Percentiles rank a stretch among this genome's conserved stretches.
These are phyloP conservation scores for Leishmania martiniquensis DNA, from an alignment of 208 protist genomes.

Conservation along the genomic window DNA sequence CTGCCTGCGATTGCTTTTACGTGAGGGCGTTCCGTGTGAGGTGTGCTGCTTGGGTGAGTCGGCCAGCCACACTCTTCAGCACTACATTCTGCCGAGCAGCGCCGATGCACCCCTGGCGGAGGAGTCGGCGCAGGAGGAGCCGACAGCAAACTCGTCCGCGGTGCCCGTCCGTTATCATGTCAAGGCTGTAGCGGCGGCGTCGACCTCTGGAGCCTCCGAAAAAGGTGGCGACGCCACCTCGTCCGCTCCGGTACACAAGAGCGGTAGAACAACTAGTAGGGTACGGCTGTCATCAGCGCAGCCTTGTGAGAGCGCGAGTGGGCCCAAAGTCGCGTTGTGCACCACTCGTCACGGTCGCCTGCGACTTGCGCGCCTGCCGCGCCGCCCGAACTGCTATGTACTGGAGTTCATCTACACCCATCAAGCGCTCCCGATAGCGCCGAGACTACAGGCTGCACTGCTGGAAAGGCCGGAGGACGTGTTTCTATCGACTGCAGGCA, in stretches of 20 bases:
- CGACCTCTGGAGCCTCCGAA: background rate
- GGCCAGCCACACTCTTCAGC: conserved; percentile 31
- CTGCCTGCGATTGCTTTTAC: conserved; percentile 54
- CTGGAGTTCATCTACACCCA: conserved; percentile 77
- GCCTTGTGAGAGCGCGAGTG: conserved; percentile 5
- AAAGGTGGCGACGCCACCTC: background rate
- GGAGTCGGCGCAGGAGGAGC: conserved; percentile 11
- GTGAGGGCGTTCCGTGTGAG: conserved; percentile 78
- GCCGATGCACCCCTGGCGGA: conserved; percentile 31
- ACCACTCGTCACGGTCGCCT: conserved; percentile 40
- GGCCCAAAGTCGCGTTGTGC: conserved; percentile 14
- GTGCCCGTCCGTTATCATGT: conserved; percentile 19
- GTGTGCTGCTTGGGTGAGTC: conserved; percentile 50
- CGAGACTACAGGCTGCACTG: conserved; percentile 35
- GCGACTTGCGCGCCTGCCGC: conserved; percentile 44
- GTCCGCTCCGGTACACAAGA: background rate
- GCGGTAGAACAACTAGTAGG: background rate
- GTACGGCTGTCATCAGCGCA: background rate
- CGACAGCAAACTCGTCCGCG: background rate
- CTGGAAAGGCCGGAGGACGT: conserved; percentile 22
- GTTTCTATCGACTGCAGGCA: conserved; percentile 10
- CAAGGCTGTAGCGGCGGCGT: background rate
- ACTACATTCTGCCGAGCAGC: conserved; percentile 29
- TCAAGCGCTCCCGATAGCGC: conserved; percentile 47
- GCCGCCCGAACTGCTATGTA: conserved; percentile 42